Percentiles rank a stretch among this genome's conserved stretches.
These are phyloP conservation scores for Yamadazyma sp. DNA, from an alignment of 805 yeast species.

Conservation along the genomic window DNA sequence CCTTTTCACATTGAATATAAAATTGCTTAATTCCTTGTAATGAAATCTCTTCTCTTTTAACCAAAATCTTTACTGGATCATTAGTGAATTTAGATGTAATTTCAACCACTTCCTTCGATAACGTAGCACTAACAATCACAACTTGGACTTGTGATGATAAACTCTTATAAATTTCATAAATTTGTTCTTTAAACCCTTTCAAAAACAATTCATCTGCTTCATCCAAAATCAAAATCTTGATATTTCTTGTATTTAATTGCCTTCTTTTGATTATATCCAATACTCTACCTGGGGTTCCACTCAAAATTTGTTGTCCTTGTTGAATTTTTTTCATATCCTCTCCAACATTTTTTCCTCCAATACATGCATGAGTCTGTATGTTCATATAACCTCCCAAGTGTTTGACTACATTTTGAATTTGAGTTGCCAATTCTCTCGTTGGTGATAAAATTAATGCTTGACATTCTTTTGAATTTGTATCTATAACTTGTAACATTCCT, in stretches of 20 bases:
- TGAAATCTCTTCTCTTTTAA: constrained; percentile 90
- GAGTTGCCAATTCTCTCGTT: constrained; percentile 93
- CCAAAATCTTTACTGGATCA: constrained; percentile 90
- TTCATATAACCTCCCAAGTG: constrained; percentile 87
- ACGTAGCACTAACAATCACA: constrained; percentile 91
- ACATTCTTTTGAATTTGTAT: constrained; percentile 64
- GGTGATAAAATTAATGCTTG: constrained; percentile 94
- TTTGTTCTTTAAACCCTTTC: constrained; percentile 93
- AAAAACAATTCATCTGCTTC: constrained; percentile 96
- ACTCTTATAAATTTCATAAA: constrained; percentile 82
- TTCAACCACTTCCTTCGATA: constrained; percentile 87
- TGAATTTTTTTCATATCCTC: constrained; percentile 74
- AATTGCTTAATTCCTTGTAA: constrained; percentile 94
- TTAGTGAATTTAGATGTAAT: constrained; percentile 90
- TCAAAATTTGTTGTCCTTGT: constrained; percentile 85
- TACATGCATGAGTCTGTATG: constrained; percentile 83
- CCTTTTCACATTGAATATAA: constrained; percentile 86
- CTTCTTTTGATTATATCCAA: constrained; percentile 87
- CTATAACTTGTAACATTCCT: constrained; percentile 85
- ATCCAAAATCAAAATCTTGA: constrained; percentile 87
- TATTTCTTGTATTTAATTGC: constrained; percentile 64
- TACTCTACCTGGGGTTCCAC: constrained; percentile 98
- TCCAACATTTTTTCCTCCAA: constrained; percentile 86
- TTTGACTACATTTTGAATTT: constrained; percentile 83
- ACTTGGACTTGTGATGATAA: constrained; percentile 87